Evolutionary conservation across 2,329 filamentous ascomycete species (phyloP).

Genomic region (Ophiostoma ulmi): DNA sequence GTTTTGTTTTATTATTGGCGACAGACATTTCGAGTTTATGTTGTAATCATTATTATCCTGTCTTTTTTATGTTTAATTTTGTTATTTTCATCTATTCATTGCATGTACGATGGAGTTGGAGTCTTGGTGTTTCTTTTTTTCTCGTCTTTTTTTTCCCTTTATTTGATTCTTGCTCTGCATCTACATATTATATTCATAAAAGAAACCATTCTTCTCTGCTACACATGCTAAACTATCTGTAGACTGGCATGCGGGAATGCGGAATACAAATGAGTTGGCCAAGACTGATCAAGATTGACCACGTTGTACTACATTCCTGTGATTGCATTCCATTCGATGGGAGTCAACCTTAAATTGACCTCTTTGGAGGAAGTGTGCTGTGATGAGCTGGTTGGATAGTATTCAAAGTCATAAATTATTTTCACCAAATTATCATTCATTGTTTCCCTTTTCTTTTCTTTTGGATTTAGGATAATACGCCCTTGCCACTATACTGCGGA

Average conservation of each 20-base stretch:
- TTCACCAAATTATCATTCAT: background rate
- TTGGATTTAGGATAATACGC: too few species aligned
- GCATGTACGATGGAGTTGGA: conserved; percentile 9
- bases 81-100: background rate
- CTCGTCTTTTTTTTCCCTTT: background rate
- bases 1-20: background rate
- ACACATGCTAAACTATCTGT: background rate
- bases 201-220: conserved; percentile 8
- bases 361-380: background rate
- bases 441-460: background rate
- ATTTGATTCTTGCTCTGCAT: background rate
- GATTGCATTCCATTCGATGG: background rate
- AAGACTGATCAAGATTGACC: background rate
- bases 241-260: background rate
- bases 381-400: background rate
- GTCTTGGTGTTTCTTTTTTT: background rate
- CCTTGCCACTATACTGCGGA: too few species aligned
- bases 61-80: background rate
- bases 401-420: background rate
- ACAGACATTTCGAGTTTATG: background rate
- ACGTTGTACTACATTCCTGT: conserved; percentile 4
- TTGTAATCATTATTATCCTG: conserved; percentile 9
- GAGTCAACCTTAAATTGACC: conserved; percentile 4
- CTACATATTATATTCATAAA: conserved; percentile 7
- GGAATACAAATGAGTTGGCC: background rate